A percentile compares a stretch with the other conserved stretches of the same genome.
Conservation (phyloP, 2,329 filamentous ascomycete genomes). For the Gnomoniopsis sp. region DNA sequence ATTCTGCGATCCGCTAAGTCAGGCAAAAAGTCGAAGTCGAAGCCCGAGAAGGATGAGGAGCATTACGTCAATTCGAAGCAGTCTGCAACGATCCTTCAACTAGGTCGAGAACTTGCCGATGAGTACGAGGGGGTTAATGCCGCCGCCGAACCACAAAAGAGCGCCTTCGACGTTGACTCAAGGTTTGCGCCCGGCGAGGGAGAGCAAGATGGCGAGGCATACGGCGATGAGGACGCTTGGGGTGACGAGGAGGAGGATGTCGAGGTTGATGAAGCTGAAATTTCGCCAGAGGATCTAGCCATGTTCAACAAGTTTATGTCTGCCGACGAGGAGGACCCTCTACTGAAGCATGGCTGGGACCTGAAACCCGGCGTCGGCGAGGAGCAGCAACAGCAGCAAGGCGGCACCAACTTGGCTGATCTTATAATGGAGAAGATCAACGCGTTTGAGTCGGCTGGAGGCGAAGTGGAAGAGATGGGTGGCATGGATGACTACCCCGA, state of each 20-base stretch:
- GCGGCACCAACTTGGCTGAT: conserved; percentile 80
- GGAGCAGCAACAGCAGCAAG: conserved; percentile 31
- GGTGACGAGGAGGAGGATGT: conserved; percentile 73
- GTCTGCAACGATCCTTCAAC: conserved; percentile 82
- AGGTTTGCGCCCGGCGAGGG: conserved; percentile 58
- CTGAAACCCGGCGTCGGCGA: conserved; percentile 35
- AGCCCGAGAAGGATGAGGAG: conserved; percentile 68
- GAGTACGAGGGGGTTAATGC: conserved; percentile 62
- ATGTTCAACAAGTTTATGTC: conserved; percentile 90
- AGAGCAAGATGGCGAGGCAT: conserved; percentile 43
- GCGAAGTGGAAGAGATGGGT: conserved; percentile 45
- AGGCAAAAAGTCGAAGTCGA: conserved; percentile 56
- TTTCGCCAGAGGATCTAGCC: conserved; percentile 85
- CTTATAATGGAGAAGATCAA: conserved; percentile 94
- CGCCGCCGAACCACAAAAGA: conserved; percentile 40
- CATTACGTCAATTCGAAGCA: conserved; percentile 83
- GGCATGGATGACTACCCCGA: conserved; percentile 77
- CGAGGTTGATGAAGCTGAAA: conserved; percentile 61
- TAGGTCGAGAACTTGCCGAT: conserved; percentile 83
- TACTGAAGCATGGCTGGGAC: conserved; percentile 65
- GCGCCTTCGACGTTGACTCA: conserved; percentile 78
- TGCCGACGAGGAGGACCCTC: conserved; percentile 62
- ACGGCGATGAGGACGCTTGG: conserved; percentile 64
- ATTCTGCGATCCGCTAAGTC: conserved; percentile 50
- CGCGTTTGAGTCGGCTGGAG: conserved; percentile 69